These are phyloP conservation scores for Perkinsus marinus DNA, from an alignment of 169 alveolate genomes.

Conservation along the genomic window DNA sequence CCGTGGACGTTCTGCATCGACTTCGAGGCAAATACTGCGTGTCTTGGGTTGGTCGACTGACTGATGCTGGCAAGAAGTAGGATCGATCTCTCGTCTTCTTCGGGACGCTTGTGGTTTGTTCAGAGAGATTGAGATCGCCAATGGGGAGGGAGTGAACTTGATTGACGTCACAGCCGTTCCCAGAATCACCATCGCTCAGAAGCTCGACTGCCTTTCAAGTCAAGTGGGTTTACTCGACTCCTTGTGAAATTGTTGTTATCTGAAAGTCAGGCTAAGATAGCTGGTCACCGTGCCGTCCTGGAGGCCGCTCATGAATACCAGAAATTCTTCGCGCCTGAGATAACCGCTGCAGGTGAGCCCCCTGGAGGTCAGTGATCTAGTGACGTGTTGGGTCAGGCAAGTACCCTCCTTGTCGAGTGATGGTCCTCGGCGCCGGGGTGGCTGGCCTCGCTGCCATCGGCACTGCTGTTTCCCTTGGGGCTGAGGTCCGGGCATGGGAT, in stretches of 20 bases:
- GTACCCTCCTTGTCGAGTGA: conserved; percentile 74
- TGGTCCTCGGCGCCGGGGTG: conserved; percentile 88
- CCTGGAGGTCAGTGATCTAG: neutral
- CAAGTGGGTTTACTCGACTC: conserved; percentile 80
- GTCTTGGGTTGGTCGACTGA: neutral
- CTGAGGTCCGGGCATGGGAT: conserved; percentile 70
- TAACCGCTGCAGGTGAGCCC: conserved; percentile 75
- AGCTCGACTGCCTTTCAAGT: conserved; percentile 70
- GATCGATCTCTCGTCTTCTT: neutral
- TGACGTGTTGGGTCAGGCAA: conserved; percentile 3
- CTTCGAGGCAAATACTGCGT: neutral
- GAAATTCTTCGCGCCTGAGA: conserved; percentile 62
- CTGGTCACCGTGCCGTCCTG: conserved; percentile 71
- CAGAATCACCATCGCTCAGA: conserved; percentile 77
- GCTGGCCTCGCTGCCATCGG: conserved; percentile 90
- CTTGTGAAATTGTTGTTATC: neutral
- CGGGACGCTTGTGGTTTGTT: neutral
- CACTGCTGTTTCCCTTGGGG: conserved; percentile 73
- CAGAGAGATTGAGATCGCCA: neutral
- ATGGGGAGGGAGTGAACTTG: neutral
- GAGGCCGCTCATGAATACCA: conserved; percentile 76
- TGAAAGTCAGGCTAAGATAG: neutral
- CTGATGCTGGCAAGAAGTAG: neutral
- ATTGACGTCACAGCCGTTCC: conserved; percentile 44
- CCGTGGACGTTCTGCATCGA: neutral